Evolutionary conservation across 1,284 basidiomycete species (phyloP).

Genomic region (Apiotrichum sp.): DNA sequence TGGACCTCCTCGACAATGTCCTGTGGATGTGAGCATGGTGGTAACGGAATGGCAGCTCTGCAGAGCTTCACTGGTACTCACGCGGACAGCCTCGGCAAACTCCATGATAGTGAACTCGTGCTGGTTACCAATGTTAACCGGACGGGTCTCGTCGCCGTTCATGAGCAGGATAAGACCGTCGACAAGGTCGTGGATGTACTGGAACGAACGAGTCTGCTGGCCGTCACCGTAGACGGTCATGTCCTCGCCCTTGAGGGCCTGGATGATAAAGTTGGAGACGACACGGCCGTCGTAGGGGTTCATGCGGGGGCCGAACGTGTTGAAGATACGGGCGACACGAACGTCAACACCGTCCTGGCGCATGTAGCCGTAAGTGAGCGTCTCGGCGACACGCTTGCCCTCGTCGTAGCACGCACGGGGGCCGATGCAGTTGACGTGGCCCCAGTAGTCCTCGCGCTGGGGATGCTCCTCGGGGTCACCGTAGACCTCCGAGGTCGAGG

Average conservation of each 20-base stretch:
- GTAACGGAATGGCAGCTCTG: too few species aligned
- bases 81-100: slow-evolving; percentile 76
- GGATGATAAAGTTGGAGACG: slow-evolving; percentile 96
- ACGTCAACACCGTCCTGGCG: slow-evolving; percentile 92
- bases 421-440: slow-evolving; percentile 95
- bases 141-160: slow-evolving; percentile 83
- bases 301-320: slow-evolving; percentile 60
- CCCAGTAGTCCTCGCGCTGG: slow-evolving; percentile 93
- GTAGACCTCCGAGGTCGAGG: slow-evolving; percentile 89
- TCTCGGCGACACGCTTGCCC: slow-evolving; percentile 92
- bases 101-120: slow-evolving; percentile 92
- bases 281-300: slow-evolving; percentile 94
- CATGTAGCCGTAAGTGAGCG: slow-evolving; percentile 88
- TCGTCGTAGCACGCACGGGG: slow-evolving; percentile 98
- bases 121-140: slow-evolving; percentile 88
- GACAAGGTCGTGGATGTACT: slow-evolving; percentile 61
- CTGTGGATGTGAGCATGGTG: neutral
- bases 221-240: slow-evolving; percentile 98
- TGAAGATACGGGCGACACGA: slow-evolving; percentile 92
- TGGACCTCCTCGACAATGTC: slow-evolving; percentile 86
- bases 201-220: slow-evolving; percentile 91
- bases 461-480: slow-evolving; percentile 96
- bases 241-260: slow-evolving; percentile 89
- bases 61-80: neutral
- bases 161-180: slow-evolving; percentile 74